A percentile compares a stretch with the other conserved stretches of the same genome.
Evolutionary conservation across 2,329 filamentous ascomycete genomes (phyloP).

Genomic region (Diaporthe sp.): DNA sequence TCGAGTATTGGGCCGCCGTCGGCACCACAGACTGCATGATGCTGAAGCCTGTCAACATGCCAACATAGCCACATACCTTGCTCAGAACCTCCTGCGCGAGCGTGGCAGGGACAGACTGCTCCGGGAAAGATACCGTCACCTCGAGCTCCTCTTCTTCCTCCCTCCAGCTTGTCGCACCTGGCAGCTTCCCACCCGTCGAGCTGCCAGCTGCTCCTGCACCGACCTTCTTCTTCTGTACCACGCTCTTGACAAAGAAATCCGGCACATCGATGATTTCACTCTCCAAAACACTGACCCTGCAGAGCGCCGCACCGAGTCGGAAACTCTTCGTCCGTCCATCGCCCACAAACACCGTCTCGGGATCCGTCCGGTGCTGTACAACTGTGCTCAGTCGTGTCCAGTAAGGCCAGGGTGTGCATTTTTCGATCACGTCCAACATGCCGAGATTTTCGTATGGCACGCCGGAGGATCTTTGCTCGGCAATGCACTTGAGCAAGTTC

Average conservation of each 20-base stretch:
- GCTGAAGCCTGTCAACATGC: slow-evolving; percentile 57
- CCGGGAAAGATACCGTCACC: slow-evolving; percentile 58
- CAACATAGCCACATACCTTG: slow-evolving; percentile 57
- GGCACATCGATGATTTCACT: slow-evolving; percentile 52
- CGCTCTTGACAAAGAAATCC: slow-evolving; percentile 58
- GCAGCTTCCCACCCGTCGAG: not conserved
- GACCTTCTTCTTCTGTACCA: slow-evolving; percentile 34
- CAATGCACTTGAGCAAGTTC: slow-evolving; percentile 59
- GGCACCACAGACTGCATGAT: slow-evolving; percentile 59
- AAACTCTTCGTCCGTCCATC: slow-evolving; percentile 50
- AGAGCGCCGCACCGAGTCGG: slow-evolving; percentile 56
- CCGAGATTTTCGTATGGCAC: slow-evolving; percentile 63
- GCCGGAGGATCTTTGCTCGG: slow-evolving; percentile 58
- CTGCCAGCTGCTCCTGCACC: not conserved
- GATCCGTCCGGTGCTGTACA: slow-evolving; percentile 60
- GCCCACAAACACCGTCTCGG: slow-evolving; percentile 45
- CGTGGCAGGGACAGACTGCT: slow-evolving; percentile 51
- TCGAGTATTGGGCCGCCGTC: slow-evolving; percentile 53
- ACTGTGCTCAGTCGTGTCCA: slow-evolving; percentile 66
- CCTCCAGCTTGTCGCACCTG: slow-evolving; percentile 31
- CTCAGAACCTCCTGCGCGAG: slow-evolving; percentile 58
- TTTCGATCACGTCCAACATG: slow-evolving; percentile 60
- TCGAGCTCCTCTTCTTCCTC: slow-evolving; percentile 50
- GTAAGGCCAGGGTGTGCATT: slow-evolving; percentile 64
- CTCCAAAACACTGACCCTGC: slow-evolving; percentile 55